Conservation (phyloP, 257 asterid genomes). For the Penstemon barbatus region DNA sequence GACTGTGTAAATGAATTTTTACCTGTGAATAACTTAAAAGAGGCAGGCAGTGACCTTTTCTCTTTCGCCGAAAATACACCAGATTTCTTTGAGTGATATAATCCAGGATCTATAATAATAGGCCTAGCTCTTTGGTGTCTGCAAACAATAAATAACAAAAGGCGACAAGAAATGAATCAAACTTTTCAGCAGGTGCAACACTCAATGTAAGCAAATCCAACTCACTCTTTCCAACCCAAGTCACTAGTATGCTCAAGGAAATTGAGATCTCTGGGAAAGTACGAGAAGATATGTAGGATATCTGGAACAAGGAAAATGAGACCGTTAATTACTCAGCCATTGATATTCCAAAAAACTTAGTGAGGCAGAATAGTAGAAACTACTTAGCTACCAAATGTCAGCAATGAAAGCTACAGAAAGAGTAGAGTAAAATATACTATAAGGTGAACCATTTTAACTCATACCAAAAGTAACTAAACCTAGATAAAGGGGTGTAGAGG, state of each 20-base stretch:
- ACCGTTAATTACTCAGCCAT: conserved; percentile 13
- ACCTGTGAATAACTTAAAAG: conserved; percentile 92
- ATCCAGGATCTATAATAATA: conserved; percentile 84
- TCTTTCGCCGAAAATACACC: conserved; percentile 98
- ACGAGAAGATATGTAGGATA: conserved; percentile 88
- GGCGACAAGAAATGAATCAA: conserved; percentile 6
- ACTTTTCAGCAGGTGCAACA: conserved; percentile 13
- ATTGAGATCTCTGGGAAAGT: conserved; percentile 95
- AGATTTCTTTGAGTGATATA: conserved; percentile 82
- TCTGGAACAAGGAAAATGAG: conserved; percentile 53
- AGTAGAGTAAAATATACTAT: no score
- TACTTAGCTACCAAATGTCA: not conserved
- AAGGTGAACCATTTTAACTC: not conserved
- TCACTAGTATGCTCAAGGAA: conserved; percentile 92
- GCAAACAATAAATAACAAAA: conserved; percentile 26
- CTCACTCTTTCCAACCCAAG: conserved; percentile 99
- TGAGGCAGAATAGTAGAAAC: not conserved
- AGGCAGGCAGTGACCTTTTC: conserved; percentile 81
- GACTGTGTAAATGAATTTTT: conserved; percentile 1
- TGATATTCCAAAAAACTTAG: conserved; percentile 8
- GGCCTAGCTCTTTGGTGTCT: conserved; percentile 87
- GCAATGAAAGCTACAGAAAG: no score
- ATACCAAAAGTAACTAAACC: not conserved
- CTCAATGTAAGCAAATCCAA: conserved; percentile 18
- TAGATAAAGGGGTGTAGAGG: no score